Evolutionary conservation across 306 rosid genomes (phyloP).

Genomic region (Malus sylvestris): DNA sequence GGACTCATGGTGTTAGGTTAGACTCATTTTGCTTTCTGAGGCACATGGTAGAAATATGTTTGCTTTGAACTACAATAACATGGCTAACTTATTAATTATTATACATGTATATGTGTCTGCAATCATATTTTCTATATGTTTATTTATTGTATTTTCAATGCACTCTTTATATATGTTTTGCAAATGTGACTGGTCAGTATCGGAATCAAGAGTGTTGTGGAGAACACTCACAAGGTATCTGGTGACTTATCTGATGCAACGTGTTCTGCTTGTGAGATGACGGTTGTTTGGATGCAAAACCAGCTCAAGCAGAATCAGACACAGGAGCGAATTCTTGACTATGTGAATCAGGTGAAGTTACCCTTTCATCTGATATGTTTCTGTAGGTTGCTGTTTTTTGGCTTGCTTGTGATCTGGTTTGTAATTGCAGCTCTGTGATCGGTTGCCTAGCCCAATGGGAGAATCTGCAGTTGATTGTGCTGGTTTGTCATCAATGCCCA

Average conservation of each 20-base stretch:
- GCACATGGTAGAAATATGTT: background rate
- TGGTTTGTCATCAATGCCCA: slow-evolving; percentile 49
- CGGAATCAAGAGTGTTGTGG: slow-evolving; percentile 49
- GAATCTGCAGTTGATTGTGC: slow-evolving; percentile 60
- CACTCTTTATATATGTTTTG: background rate
- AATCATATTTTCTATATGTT: background rate
- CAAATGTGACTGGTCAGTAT: slow-evolving; percentile 17
- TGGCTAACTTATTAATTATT: background rate
- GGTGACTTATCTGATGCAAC: slow-evolving; percentile 23
- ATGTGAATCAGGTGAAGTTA: slow-evolving; percentile 46
- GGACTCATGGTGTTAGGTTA: slow-evolving; percentile 48
- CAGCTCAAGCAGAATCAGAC: slow-evolving; percentile 51
- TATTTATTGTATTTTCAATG: background rate
- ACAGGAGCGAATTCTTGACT: slow-evolving; percentile 41
- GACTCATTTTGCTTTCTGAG: background rate
- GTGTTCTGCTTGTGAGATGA: slow-evolving; percentile 59
- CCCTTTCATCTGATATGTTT: background rate
- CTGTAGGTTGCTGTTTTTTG: background rate
- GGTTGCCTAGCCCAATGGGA: slow-evolving; percentile 67
- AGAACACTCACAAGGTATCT: slow-evolving; percentile 19
- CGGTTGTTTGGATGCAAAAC: slow-evolving; percentile 66
- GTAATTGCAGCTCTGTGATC: slow-evolving; percentile 53
- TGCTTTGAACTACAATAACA: background rate
- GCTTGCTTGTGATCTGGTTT: slow-evolving; percentile 7
- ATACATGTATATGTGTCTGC: background rate